Conservation (phyloP, 441 rosid genomes). For the Pelargonium myrrhifolium region DNA sequence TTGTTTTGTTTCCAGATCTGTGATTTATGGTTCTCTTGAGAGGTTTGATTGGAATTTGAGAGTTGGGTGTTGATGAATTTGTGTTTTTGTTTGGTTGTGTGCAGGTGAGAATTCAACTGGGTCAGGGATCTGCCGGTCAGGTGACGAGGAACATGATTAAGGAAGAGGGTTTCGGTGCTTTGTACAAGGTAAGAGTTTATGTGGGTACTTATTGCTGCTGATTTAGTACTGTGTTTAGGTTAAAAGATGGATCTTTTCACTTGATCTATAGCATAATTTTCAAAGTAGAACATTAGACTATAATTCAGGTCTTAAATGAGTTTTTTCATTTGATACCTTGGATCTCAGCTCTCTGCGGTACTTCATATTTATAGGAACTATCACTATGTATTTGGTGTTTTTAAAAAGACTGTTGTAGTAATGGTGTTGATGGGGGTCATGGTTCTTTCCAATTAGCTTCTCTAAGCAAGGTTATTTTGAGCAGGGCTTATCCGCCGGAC, state of each 20-base stretch:
- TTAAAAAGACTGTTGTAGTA: neutral
- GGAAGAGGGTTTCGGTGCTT: conserved; percentile 81
- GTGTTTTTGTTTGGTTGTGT: conserved; percentile 18
- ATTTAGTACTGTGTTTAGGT: conserved; percentile 2
- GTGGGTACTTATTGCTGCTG: conserved; percentile 2
- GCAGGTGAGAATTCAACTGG: conserved; percentile 95
- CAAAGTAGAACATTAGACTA: neutral
- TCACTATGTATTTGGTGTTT: neutral
- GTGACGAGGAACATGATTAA: conserved; percentile 77
- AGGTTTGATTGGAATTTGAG: neutral
- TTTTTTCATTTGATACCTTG: neutral
- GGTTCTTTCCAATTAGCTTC: neutral
- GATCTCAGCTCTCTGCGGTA: neutral
- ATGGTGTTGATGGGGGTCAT: neutral
- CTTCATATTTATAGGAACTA: neutral
- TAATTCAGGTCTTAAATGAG: neutral
- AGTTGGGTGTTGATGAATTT: conserved; percentile 15
- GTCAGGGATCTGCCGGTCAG: conserved; percentile 85
- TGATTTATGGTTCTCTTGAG: conserved; percentile 11
- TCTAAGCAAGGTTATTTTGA: conserved; percentile 10
- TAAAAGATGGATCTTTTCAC: conserved; percentile 1
- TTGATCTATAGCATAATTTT: neutral
- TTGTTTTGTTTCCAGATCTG: conserved; percentile 29
- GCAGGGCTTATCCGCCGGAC: conserved; percentile 93
- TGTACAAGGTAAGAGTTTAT: conserved; percentile 59